Percentiles rank a stretch among this genome's conserved stretches.
phyloP scores from a whole-genome alignment of 371 early-diverging fungal species.

The Lichtheimia corymbifera region DNA sequence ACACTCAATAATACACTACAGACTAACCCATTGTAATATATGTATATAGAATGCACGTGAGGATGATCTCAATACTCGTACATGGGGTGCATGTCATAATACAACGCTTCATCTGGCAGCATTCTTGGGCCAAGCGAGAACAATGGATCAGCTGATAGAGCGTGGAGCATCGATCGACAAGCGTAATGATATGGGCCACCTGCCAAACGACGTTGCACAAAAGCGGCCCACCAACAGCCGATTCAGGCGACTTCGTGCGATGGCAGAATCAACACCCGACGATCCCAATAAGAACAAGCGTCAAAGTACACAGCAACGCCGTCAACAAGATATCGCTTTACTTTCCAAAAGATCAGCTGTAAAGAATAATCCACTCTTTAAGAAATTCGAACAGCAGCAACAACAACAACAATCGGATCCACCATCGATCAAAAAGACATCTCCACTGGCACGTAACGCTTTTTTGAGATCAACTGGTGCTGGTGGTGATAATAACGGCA shows the following conservation, averaged over 20 bases:
- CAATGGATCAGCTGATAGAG: conserved; percentile 10
- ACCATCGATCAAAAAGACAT: not conserved
- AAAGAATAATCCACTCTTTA: conserved; percentile 39
- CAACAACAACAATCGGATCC: conserved; percentile 2
- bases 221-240: conserved; percentile 5
- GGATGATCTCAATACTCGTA: conserved; percentile 11
- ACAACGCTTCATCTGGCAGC: conserved; percentile 22
- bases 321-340: conserved; percentile 24
- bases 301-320: conserved; percentile 9
- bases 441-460: not conserved
- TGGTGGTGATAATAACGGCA: conserved; percentile 22
- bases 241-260: conserved; percentile 15
- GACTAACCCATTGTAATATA: not conserved
- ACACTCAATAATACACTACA: too few species aligned
- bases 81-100: conserved; percentile 24
- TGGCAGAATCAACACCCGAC: conserved; percentile 3
- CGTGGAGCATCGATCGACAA: conserved; percentile 17
- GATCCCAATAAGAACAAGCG: not conserved
- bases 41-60: conserved; percentile 9
- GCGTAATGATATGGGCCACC: conserved; percentile 14
- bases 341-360: conserved; percentile 31
- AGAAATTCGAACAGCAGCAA: conserved; percentile 25
- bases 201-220: conserved; percentile 17
- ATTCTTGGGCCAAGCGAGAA: conserved; percentile 15
- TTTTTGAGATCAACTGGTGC: not conserved